Base-by-base conservation (phyloP, 1,284 basidiomycete species). In the Apiotrichum porosum region DNA sequence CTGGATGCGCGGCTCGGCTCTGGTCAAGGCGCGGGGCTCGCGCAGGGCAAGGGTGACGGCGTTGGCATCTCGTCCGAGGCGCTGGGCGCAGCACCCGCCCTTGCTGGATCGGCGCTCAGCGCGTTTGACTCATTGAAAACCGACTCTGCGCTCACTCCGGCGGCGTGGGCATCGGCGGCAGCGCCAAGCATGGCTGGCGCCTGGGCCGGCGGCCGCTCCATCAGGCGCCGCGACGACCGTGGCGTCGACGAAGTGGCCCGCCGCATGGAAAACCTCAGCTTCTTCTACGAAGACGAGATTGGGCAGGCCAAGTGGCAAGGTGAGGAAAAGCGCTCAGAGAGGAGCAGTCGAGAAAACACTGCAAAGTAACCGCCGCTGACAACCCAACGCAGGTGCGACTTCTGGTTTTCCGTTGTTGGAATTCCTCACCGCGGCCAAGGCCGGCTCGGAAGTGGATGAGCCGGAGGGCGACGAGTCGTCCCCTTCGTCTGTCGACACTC, bases 401-500 rank as follows among this genome's bases (percentile, higher is more conserved):
- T 92, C 88, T 3, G 88, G 89, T 14, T 79, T 92, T 3, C 89
- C 89, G 2, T 79, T 92, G 13, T 79, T 92, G 24, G 86, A 91
- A 63, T 73, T 88, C 9, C 75, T 93, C 23, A 72, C 72, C 1
- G 65, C 68, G 9, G 79, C 88, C 19, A 86, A 88, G 38, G 56
- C 51, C 21, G 32, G 32, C 14, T 34, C 33, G 14, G 58, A 58
- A 15, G 43, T 37, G 8, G 51, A 41, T 6, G 49, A 51, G 10
- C 38, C 41, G 19, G 42, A 37, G 6, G 26, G 38, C 4, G 58
- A 58, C 9, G 45, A 44, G 10, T 52, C 52, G 14, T 56, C 57
- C 22, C 54, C 58, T n/a, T 43, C 52, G 10, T 52, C 50, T 13
- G 39, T 18, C 18, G 48, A 48, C 28, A 42, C 46, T 10, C 42